phyloP scores from a whole-genome alignment of 1,139 yeast species.

The Saccharomyces hybrid region DNA sequence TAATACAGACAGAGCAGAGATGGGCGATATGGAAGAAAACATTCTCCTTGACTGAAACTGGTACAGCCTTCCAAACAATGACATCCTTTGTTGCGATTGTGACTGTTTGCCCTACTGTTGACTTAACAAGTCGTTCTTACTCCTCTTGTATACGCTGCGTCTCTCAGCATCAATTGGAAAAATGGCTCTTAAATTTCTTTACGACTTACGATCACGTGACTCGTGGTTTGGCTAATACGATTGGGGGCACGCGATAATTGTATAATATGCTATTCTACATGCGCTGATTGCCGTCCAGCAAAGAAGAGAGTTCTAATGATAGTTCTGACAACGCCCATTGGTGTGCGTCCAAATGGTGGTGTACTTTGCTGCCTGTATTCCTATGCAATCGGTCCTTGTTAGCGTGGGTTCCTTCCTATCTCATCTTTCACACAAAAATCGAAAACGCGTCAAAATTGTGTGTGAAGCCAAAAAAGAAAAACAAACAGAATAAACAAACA shows the following conservation, averaged over 20 bases:
- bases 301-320: neutral
- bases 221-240: neutral
- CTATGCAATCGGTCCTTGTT: neutral
- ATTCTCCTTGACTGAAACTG: neutral
- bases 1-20: neutral
- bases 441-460: neutral
- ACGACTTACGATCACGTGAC: neutral
- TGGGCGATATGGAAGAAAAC: neutral
- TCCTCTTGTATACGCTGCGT: too few species aligned
- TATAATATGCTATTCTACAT: neutral
- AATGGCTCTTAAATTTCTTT: neutral
- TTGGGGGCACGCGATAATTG: neutral
- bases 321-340: neutral
- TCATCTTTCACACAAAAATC: neutral
- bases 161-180: neutral
- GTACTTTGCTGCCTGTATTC: neutral
- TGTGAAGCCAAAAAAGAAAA: slow-evolving; percentile 27
- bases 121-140: too few species aligned
- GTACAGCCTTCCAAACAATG: neutral
- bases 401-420: neutral
- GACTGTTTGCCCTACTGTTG: neutral
- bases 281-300: neutral
- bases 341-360: neutral
- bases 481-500: slow-evolving; percentile 7
- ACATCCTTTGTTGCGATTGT: neutral